Evolutionary conservation across 2,329 filamentous ascomycete species (phyloP), one percentile per base, ranked within the genome.

Genomic region (Colletotrichum kahawae): DNA sequence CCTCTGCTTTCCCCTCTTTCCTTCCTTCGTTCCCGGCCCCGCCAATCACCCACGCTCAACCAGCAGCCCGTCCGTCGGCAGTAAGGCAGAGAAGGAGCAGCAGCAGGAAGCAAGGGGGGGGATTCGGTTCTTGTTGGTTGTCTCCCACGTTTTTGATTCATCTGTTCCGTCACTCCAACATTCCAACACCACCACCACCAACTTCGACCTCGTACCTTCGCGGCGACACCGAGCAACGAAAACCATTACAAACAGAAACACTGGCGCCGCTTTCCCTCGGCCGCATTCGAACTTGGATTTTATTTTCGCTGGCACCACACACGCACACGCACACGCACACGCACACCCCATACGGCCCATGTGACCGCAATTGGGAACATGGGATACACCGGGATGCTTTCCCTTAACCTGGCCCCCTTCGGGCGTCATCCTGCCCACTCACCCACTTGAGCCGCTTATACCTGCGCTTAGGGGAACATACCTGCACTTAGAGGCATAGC

Each of bases 351-450:
- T 67, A 38, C 43, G 60, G 67, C 57, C 70, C 66, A 79, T 79
- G 78, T 79, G 78, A 79, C 78, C 59, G 27, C 38, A 67, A 33
- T 67, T 31, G 57, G 33, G 43, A 51, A 51, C 43, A 51, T 51
- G 43, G 43, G 43, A 51, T 51, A 60, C 71, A 70, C 73, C 77
- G 77, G 79, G 80, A 79, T 82, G 81, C 79, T 77, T 78, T 72
- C 69, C 72, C 72, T 72, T 72, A 51, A 67, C 72, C 71, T 72
- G 72, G 68, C 64, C 57, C 63, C 69, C 57, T 51, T 75, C 67
- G 72, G 69, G 79, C 79, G 77, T 76, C 76, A 78, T 77, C 59
- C 65, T 63, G 63, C 71, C 75, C 76, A 71, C 76, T 73, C 72
- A 68, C 64, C 63, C 74, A 75, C 72, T 75, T 75, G 72, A 75